A percentile compares a stretch with the other conserved stretches of the same genome.
phyloP scores from a whole-genome alignment of 805 yeast genomes.

The Saccharomycopsis sp. region DNA sequence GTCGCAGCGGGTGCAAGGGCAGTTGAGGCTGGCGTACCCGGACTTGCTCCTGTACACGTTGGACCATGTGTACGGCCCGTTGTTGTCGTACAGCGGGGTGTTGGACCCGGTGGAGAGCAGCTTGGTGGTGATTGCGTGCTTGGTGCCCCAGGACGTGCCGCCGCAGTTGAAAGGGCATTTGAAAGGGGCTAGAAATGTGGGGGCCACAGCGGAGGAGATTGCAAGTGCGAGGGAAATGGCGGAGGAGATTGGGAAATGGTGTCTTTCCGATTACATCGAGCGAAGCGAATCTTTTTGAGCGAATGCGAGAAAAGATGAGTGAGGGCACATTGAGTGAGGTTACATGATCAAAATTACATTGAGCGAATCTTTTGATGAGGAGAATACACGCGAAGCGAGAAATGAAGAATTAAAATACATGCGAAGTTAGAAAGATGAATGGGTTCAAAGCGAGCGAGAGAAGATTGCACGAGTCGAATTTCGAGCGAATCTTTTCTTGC shows the following conservation, averaged over 20 bases:
- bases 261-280: no score
- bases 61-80: conserved; percentile 67
- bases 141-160: conserved; percentile 88
- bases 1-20: conserved; percentile 53
- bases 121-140: conserved; percentile 63
- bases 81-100: conserved; percentile 59
- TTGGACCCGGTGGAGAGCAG: conserved; percentile 64
- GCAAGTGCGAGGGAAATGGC: conserved; percentile 52
- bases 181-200: conserved; percentile 75
- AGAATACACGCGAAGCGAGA: no score
- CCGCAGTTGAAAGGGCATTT: conserved; percentile 90
- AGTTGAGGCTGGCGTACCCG: conserved; percentile 69
- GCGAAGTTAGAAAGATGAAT: no score
- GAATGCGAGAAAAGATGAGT: no score
- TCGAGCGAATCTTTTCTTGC: no score
- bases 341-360: no score
- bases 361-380: no score
- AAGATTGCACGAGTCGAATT: no score
- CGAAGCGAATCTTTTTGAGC: no score
- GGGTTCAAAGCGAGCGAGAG: no score
- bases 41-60: conserved; percentile 72
- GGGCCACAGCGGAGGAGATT: conserved; percentile 58
- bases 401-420: no score
- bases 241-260: conserved; percentile 60
- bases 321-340: no score